Conservation (phyloP, 345 rosid species). For the Erysimum cheiranthoides region DNA sequence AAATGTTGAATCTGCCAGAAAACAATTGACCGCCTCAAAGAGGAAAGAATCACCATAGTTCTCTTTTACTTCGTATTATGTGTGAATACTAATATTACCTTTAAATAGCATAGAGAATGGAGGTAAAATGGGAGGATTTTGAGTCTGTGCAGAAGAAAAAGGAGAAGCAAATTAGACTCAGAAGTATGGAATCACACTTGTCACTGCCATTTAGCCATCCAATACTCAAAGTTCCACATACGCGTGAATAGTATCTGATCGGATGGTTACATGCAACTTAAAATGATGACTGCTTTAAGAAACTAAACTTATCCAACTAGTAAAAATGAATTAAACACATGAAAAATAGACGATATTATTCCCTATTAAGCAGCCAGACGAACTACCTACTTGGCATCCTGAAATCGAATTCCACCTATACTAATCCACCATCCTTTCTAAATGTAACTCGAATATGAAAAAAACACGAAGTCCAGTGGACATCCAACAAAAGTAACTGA, state of each 20-base stretch:
- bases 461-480: not conserved
- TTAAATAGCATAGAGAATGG: slow-evolving; percentile 56
- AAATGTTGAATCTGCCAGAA: not conserved
- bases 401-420: not conserved
- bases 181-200: not conserved
- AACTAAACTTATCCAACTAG: no score
- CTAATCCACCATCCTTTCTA: no score
- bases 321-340: no score
- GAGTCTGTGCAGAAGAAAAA: slow-evolving; percentile 52
- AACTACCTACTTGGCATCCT: not conserved
- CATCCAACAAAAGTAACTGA: slow-evolving; percentile 17
- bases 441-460: no score
- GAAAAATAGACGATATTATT: not conserved
- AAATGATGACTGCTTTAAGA: no score
- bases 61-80: not conserved
- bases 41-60: not conserved
- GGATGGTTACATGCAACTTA: not conserved
- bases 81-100: slow-evolving; percentile 45
- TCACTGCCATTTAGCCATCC: not conserved
- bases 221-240: not conserved
- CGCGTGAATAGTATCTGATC: not conserved
- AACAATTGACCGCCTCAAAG: not conserved
- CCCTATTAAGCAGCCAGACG: not conserved
- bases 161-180: slow-evolving; percentile 17
- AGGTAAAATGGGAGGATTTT: slow-evolving; percentile 65